Evolutionary conservation across 306 rosid genomes (phyloP), one percentile per base, ranked within the genome.

Genomic region (Mimosa pudica): DNA sequence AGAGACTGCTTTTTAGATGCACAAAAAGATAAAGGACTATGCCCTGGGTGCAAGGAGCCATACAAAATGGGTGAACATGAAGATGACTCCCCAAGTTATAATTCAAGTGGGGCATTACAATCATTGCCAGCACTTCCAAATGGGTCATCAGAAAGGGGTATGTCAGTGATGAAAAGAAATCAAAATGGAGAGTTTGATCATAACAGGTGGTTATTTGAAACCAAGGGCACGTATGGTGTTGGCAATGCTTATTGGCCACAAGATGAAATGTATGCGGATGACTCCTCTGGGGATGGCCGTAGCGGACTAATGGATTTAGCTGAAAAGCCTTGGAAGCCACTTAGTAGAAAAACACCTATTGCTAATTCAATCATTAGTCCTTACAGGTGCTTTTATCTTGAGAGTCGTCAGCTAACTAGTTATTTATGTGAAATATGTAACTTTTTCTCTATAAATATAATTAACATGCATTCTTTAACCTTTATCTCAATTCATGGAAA

Each of bases 31-130:
- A 78, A 81, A 0, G 90, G 94, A 10, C 38, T 79, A 10, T 94
- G 98, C 71, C 98, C 98, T 5, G 97, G 98, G 47, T 94, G 98
- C 78, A 94, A 87, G 88, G 98, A 94, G 85, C 85, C 83, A 20
- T 94, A 94, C 76, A 88, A 66, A 81, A 14, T 55, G 3, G 94
- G 84, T 1, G 97, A 89, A 24, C 79, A 82, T 4, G 97, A 92
- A 0, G 96, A 88, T 0, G 90, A 90, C 10, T 1, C 78, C 4
- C 47, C 58, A 2, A 92, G 87, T 6, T 88, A 80, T 38, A 38
- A 38, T 83, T 69, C 89, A 0, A 68, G 32, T 1, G 82, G 91
- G 61, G 73, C 94, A 71, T 74, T 91, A 55, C 93, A 83, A 75
- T 81, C 85, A 67, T 81, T 91, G 69, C 88, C 88, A 0, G 95